phyloP scores from a whole-genome alignment of 768 basidiomycete species.

The Melanogaster broomeanus region DNA sequence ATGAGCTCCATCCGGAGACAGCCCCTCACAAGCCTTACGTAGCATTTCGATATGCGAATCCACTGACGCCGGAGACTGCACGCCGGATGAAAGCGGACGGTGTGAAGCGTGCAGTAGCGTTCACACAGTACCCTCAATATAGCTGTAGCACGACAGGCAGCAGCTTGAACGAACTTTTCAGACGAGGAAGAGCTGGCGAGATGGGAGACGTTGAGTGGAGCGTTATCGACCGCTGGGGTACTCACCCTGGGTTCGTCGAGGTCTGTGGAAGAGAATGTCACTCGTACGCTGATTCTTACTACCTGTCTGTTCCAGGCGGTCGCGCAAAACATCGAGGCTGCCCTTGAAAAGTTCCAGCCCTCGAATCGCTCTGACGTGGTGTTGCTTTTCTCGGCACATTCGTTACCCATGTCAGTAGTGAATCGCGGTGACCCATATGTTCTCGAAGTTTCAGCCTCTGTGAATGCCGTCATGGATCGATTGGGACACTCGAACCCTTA shows the following conservation, averaged over 20 bases:
- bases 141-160: conserved; percentile 98
- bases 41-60: conserved; percentile 92
- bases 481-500: conserved; percentile 81
- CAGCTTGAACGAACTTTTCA: conserved; percentile 90
- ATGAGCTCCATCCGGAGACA: conserved; percentile 90
- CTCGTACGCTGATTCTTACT: not conserved
- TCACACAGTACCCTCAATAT: conserved; percentile 99
- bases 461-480: conserved; percentile 90
- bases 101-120: conserved; percentile 89
- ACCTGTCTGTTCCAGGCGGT: conserved; percentile 62
- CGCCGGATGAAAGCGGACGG: conserved; percentile 87
- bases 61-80: conserved; percentile 82
- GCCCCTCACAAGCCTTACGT: conserved; percentile 97
- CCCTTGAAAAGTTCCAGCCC: conserved; percentile 76
- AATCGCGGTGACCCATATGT: conserved; percentile 99
- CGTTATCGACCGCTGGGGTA: conserved; percentile 98
- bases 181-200: conserved; percentile 61
- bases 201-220: conserved; percentile 85
- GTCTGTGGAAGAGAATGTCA: conserved; percentile 44
- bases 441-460: conserved; percentile 91
- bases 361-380: conserved; percentile 74
- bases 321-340: conserved; percentile 82
- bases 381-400: conserved; percentile 95
- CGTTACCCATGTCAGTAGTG: conserved; percentile 96
- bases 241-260: conserved; percentile 92